phyloP scores from a whole-genome alignment of 192 early-diverging fungal species.

The Lobosporangium transversale region DNA sequence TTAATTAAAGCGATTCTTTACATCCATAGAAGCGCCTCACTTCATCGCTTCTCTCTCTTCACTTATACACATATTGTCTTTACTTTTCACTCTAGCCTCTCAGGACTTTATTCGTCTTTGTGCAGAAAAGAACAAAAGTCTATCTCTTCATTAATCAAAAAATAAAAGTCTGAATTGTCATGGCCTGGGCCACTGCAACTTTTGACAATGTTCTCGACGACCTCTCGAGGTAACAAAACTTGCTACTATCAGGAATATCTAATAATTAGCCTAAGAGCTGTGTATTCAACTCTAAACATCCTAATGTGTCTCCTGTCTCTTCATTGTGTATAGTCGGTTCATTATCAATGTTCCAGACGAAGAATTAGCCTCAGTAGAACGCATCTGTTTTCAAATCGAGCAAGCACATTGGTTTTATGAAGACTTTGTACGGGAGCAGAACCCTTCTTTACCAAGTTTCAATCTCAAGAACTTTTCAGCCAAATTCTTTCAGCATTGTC shows the following conservation, averaged over 20 bases:
- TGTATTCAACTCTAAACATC: background rate
- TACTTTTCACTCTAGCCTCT: no score
- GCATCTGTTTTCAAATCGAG: conserved; percentile 98
- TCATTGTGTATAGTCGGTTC: conserved; percentile 74
- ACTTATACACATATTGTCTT: no score
- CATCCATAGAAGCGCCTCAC: background rate
- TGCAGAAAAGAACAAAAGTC: no score
- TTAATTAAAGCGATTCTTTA: background rate
- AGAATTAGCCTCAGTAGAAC: conserved; percentile 92
- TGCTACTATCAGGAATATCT: background rate
- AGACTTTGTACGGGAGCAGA: conserved; percentile 93
- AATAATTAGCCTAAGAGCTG: background rate
- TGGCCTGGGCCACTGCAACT: conserved; percentile 69
- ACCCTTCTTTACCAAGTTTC: conserved; percentile 82
- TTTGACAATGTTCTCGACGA: conserved; percentile 91
- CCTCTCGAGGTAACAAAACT: conserved; percentile 72
- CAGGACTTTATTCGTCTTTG: no score
- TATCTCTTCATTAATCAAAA: no score
- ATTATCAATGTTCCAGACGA: conserved; percentile 98
- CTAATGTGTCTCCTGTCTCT: background rate
- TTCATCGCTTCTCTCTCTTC: background rate
- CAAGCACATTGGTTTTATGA: conserved; percentile 99
- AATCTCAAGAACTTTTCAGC: conserved; percentile 86
- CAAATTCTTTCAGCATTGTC: conserved; percentile 90
- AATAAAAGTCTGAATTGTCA: no score